Evolutionary conservation across 2,329 filamentous ascomycete species (phyloP).

Genomic region (Apiospora kogelbergensis): DNA sequence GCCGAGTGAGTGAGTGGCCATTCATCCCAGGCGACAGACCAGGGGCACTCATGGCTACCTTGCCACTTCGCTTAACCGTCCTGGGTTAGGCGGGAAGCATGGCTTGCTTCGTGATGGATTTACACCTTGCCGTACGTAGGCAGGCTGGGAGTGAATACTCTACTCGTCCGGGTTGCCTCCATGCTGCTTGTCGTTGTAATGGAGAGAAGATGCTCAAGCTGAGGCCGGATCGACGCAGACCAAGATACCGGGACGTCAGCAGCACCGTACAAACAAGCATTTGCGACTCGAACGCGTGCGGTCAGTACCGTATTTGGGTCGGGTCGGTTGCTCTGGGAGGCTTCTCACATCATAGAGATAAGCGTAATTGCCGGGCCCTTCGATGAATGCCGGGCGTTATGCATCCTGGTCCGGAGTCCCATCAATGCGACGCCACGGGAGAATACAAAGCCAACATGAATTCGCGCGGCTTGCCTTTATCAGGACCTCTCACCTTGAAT

Average conservation of each 20-base stretch:
- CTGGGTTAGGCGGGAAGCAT: neutral
- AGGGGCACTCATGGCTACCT: slow-evolving; percentile 1
- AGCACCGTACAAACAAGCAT: neutral
- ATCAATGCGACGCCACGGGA: neutral
- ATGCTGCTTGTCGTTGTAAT: neutral
- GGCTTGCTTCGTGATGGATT: neutral
- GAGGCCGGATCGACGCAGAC: neutral
- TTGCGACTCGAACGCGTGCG: neutral
- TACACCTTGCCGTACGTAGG: neutral
- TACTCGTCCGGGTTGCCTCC: neutral
- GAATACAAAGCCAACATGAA: neutral
- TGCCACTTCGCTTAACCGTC: neutral
- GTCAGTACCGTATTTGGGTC: neutral
- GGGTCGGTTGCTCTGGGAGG: neutral
- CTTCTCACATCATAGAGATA: neutral
- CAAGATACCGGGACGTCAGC: neutral
- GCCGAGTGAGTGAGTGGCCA: neutral
- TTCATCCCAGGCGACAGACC: neutral
- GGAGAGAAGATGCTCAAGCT: neutral
- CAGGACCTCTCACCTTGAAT: neutral
- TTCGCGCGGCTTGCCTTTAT: neutral
- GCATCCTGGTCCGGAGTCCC: neutral
- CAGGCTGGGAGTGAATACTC: neutral
- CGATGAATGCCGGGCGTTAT: neutral
- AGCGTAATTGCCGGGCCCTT: neutral